Evolutionary conservation across 2,329 filamentous ascomycete genomes (phyloP), one percentile per base, ranked within the genome.

Genomic region (Alternaria ethzedia): DNA sequence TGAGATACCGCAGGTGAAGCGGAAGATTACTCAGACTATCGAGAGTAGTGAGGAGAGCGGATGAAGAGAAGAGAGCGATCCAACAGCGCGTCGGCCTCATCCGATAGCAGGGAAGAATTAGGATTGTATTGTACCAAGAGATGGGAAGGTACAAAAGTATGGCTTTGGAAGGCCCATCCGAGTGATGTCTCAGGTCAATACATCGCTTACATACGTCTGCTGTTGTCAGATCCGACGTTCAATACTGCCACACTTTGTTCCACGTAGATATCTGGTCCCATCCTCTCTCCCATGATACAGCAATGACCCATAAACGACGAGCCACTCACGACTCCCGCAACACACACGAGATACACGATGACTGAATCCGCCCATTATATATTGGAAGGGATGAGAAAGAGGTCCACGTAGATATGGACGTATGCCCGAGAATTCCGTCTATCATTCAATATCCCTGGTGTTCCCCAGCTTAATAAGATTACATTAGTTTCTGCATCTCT

Each of bases 1-100:
- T 55, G 61, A 51, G 20, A 46, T 25, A 20, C 49, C 49, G n/a
- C 62, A 66, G 13, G n/a, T 13, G 23, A 66, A 64, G 52, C 49
- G 49, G 10, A 36, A 1, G 49, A 9, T 41, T 0, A 17, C 0
- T 15, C n/a, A 41, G 36, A 0, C 0, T 41, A 17, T n/a, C 8
- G 1, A 41, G 10, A 11, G 15, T 41, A 41, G 36, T 17, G 36
- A 11, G 36, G 17, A 41, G 36, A 41, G 8, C 9, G 20, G 30
- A 41, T 23, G 10, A 51, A 52, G 6, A 36, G 12, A n/a, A 13
- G 6, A 25, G 20, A 3, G 3, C 17, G 12, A 41, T 41, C 36
- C 36, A 17, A 41, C 15, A 41, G 36, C n/a, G 9, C 36, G n/a
- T 41, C 36, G 36, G 36, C 36, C 36, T 41, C 15, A 10, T 17